Evolutionary conservation across 768 basidiomycete genomes (phyloP).

Genomic region (Rhizopogon vesiculosus): DNA sequence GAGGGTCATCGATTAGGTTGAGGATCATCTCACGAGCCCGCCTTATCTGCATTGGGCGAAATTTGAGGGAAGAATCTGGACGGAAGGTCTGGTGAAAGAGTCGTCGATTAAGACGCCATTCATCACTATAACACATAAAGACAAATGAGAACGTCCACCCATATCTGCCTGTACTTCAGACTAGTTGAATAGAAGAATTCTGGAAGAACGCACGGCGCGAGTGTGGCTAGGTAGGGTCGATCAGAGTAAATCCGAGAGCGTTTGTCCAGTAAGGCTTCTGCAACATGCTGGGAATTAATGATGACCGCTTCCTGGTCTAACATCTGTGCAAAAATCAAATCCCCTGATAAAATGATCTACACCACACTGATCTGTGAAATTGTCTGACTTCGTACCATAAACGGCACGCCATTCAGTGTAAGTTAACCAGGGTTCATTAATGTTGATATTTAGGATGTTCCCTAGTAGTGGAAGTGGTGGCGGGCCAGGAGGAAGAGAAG

Average conservation of each 20-base stretch:
- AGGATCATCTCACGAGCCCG: not conserved
- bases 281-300: not conserved
- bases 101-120: not conserved
- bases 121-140: not conserved
- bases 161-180: not conserved
- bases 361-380: not conserved
- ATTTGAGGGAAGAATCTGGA: not conserved
- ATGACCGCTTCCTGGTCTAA: not conserved
- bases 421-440: not conserved
- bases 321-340: not conserved
- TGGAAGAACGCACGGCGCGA: not conserved
- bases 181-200: not conserved
- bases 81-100: slow-evolving; percentile 2
- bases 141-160: not conserved
- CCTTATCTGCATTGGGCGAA: slow-evolving; percentile 1
- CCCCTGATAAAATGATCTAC: not conserved
- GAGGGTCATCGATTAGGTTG: too few species aligned
- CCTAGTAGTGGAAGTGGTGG: slow-evolving; percentile 10
- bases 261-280: too few species aligned
- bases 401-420: not conserved
- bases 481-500: slow-evolving; percentile 1
- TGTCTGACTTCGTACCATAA: not conserved
- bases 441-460: not conserved
- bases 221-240: not conserved
- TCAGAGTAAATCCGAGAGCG: not conserved